Evolutionary conservation across 768 basidiomycete species (phyloP), one percentile per base, ranked within the genome.

Genomic region (Pulveroboletus ravenelii): DNA sequence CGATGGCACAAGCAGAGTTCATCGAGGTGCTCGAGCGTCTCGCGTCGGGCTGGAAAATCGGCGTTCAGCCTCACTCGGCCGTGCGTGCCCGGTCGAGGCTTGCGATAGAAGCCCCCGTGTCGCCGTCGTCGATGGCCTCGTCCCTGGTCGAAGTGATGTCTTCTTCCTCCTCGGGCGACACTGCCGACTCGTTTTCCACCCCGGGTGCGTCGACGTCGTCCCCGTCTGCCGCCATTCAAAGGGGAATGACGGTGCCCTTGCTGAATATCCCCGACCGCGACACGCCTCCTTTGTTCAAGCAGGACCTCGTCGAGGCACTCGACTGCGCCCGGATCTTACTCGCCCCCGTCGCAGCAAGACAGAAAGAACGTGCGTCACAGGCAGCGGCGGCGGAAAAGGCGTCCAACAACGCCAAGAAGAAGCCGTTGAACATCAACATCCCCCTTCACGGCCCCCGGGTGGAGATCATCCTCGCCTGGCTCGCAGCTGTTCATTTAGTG

Each of bases 1-100:
- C 89, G 12, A 89, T 93, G 85, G 83, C 86, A 0, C 92, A 94
- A 61, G 89, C 89, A 10, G 90, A 93, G 69, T 93, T 92, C 57
- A 72, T 90, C 51, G 92, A 94, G 66, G 75, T 89, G 8, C 73
- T 93, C 50, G 90, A 93, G 59, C 79, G 92, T 10, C 79, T 94
- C 38, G 84, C 87, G 0, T 69, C 76, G 9, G 85, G 88, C 1
- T 94, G 92, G 92, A 76, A 68, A 50, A 72, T 72, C 18, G 89
- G 88, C 7, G 65, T 78, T 12, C 77, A 80, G 52, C 77, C 82
- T 1, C 81, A 85, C 68, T 79, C 81, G 39, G 31, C 65, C 66
- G 48, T 66, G 67, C 61, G 47, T 15, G 36, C 56, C 3, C 60
- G 37, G 15, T 30, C 69, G 47, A 72, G 71, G 50, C 62, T 77